Conservation (phyloP, 495 filamentous ascomycete species). For the Opeltia flavorubescens region DNA sequence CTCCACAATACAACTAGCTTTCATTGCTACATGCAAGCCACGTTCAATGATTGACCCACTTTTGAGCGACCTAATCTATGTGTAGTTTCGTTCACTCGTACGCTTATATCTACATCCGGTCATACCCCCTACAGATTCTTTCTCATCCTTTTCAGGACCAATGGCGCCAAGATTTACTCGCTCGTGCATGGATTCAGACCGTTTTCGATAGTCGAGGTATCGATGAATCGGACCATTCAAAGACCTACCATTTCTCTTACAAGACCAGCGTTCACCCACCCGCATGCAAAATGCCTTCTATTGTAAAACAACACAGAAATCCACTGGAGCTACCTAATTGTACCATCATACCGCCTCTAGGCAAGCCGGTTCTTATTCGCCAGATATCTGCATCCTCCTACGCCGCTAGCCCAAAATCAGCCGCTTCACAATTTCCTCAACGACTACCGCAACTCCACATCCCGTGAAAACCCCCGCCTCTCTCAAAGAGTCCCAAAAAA, state of each 20-base stretch:
- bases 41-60: too few relatives aligned
- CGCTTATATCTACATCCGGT: too few relatives aligned
- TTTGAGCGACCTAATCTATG: too few relatives aligned
- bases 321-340: constrained; percentile 13
- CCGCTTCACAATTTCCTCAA: constrained; percentile 12
- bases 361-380: background rate
- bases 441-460: constrained; percentile 13
- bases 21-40: too few relatives aligned
- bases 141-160: too few relatives aligned
- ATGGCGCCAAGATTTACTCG: too few relatives aligned
- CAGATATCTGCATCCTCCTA: background rate
- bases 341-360: constrained; percentile 12
- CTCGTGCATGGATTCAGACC: too few relatives aligned
- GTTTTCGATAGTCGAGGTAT: too few relatives aligned
- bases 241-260: constrained; percentile 15
- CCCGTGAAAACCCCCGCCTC: constrained; percentile 15
- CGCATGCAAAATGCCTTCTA: constrained; percentile 14
- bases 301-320: constrained; percentile 11
- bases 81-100: too few relatives aligned
- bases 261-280: constrained; percentile 15
- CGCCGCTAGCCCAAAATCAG: background rate
- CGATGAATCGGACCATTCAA: too few relatives aligned
- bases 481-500: constrained; percentile 9
- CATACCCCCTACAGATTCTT: too few relatives aligned
- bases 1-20: too few relatives aligned